These are phyloP conservation scores for Mycena polygramma DNA, from an alignment of 768 basidiomycete species.

Conservation along the genomic window DNA sequence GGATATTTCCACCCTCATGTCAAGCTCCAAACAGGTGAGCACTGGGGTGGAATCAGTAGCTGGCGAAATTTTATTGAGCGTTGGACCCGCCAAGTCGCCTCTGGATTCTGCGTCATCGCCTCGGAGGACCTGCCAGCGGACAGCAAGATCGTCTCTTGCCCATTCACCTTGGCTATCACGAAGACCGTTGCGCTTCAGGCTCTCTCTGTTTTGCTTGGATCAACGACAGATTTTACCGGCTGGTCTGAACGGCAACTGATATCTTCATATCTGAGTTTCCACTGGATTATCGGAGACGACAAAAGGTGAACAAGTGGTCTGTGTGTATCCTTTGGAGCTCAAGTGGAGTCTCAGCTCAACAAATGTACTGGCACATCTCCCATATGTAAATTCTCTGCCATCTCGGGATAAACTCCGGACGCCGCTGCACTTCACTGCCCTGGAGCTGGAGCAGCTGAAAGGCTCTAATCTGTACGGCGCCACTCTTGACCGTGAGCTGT, in stretches of 20 bases:
- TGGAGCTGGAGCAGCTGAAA: conserved; percentile 74
- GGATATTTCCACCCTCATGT: conserved; percentile 65
- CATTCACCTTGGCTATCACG: conserved; percentile 75
- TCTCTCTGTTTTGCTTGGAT: conserved; percentile 55
- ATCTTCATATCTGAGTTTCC: conserved; percentile 74
- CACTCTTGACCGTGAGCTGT: conserved; percentile 66
- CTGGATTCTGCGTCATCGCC: conserved; percentile 68
- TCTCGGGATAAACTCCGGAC: conserved; percentile 68
- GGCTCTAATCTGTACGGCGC: conserved; percentile 90
- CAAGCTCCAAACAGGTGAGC: conserved; percentile 61
- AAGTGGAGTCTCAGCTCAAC: conserved; percentile 14
- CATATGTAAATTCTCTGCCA: conserved; percentile 82
- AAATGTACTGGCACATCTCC: conserved; percentile 55
- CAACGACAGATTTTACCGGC: conserved; percentile 39
- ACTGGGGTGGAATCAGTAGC: neutral
- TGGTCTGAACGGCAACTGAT: conserved; percentile 80
- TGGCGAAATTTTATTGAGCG: neutral
- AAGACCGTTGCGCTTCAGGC: conserved; percentile 60
- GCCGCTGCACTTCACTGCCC: conserved; percentile 75
- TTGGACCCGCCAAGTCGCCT: conserved; percentile 46
- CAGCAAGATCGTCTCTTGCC: conserved; percentile 72
- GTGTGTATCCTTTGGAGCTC: neutral
- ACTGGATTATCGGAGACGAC: conserved; percentile 62
- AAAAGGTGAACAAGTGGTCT: conserved; percentile 48
- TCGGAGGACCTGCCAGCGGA: conserved; percentile 61